Percentiles rank a stretch among this genome's conserved stretches.
phyloP scores from a whole-genome alignment of 2,329 filamentous ascomycete genomes.

The Ceratocystis smalleyi region DNA sequence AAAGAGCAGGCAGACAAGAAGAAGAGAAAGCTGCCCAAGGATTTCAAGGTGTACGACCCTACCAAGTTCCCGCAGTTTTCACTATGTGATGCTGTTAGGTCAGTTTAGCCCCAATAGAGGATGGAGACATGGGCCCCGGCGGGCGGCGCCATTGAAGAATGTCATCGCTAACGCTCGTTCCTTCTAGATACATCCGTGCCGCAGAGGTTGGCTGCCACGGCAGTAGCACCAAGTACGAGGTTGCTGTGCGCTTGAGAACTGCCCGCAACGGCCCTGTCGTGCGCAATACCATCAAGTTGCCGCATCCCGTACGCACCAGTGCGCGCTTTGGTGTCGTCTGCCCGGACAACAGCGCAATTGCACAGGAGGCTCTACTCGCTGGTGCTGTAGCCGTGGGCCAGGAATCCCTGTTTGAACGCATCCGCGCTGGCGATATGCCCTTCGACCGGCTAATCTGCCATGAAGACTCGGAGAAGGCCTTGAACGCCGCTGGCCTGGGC shows the following conservation, averaged over 20 bases:
- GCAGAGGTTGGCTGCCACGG: constrained; percentile 76
- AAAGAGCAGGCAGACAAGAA: constrained; percentile 29
- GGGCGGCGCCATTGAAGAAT: too few species aligned
- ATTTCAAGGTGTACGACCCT: constrained; percentile 50
- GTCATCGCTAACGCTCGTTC: background rate
- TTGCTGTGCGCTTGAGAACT: constrained; percentile 69
- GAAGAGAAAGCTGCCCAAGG: constrained; percentile 47
- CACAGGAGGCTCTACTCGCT: constrained; percentile 55
- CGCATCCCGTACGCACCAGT: constrained; percentile 79
- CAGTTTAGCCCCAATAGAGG: constrained; percentile 20
- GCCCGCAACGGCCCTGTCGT: constrained; percentile 74
- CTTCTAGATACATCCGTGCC: constrained; percentile 46
- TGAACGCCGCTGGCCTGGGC: constrained; percentile 69
- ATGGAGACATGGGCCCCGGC: too few species aligned
- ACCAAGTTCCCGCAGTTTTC: constrained; percentile 53
- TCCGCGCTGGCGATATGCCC: constrained; percentile 58
- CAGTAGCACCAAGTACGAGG: constrained; percentile 66
- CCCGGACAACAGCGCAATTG: constrained; percentile 61
- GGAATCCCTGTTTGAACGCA: constrained; percentile 65
- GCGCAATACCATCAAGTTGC: constrained; percentile 74
- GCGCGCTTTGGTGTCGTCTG: constrained; percentile 81
- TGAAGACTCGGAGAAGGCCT: constrained; percentile 54
- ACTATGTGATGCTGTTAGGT: constrained; percentile 88
- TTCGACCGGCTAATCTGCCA: constrained; percentile 89
- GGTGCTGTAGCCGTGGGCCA: constrained; percentile 78